These are phyloP conservation scores for Diaporthe humulicola DNA, from an alignment of 2,329 filamentous ascomycete genomes.

Conservation along the genomic window DNA sequence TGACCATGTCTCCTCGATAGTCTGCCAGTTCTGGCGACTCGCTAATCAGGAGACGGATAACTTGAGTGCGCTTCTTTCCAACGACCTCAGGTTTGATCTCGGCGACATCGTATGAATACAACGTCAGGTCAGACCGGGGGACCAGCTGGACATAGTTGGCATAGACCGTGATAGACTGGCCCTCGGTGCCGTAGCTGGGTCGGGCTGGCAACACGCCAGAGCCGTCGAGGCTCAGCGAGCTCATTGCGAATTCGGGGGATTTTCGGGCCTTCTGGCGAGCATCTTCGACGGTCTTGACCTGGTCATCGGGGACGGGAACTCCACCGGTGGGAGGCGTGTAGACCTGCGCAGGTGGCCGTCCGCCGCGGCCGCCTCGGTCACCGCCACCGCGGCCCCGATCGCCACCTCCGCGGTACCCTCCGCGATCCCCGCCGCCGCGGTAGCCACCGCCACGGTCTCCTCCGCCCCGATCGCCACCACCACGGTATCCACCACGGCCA, in stretches of 20 bases:
- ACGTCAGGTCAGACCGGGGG: constrained; percentile 34
- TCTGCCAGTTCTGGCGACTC: constrained; percentile 40
- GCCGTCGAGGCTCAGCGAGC: constrained; percentile 12
- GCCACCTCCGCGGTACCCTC: constrained; percentile 8
- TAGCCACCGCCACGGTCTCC: constrained; percentile 25
- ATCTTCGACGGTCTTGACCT: constrained; percentile 30
- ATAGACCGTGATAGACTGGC: constrained; percentile 42
- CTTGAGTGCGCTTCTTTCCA: constrained; percentile 42
- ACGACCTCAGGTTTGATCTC: constrained; percentile 37
- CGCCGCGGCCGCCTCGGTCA: constrained; percentile 30
- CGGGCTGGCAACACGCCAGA: constrained; percentile 38
- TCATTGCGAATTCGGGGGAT: background rate
- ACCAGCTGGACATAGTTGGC: constrained; percentile 46
- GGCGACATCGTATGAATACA: constrained; percentile 43
- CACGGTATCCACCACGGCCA: constrained; percentile 14
- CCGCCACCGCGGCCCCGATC: constrained; percentile 20
- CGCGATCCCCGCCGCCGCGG: constrained; percentile 24
- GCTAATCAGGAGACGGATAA: constrained; percentile 45
- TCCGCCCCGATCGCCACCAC: constrained; percentile 2
- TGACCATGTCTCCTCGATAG: constrained; percentile 45
- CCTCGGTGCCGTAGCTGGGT: constrained; percentile 43
- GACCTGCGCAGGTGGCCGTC: constrained; percentile 4
- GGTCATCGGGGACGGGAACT: constrained; percentile 14
- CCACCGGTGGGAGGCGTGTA: constrained; percentile 26
- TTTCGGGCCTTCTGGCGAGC: constrained; percentile 36